A percentile compares a stretch with the other conserved stretches of the same genome.
These are phyloP conservation scores for Solanum hybrid DNA, from an alignment of 305 asterid species.

Conservation along the genomic window DNA sequence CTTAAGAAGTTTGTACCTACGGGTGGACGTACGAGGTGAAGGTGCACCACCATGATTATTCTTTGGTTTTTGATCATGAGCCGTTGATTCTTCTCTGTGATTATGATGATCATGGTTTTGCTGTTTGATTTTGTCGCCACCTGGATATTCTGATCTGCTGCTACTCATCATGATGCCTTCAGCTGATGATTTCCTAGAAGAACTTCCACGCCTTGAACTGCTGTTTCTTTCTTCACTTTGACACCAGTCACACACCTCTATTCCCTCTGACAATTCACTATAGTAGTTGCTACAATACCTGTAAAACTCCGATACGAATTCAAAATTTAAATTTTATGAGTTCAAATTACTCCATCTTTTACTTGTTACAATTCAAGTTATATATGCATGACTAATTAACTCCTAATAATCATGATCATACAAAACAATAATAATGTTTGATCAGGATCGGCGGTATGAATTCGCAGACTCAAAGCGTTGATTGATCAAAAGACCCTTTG, in stretches of 20 bases:
- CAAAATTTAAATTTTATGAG: background rate
- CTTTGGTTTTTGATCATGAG: slow-evolving; percentile 31
- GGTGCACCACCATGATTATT: slow-evolving; percentile 32
- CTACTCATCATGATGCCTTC: slow-evolving; percentile 4
- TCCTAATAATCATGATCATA: background rate
- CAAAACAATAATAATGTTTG: background rate
- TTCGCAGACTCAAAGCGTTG: background rate
- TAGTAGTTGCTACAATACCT: slow-evolving; percentile 89
- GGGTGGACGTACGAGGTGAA: slow-evolving; percentile 63
- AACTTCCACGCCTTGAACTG: slow-evolving; percentile 20
- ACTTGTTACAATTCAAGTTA: background rate
- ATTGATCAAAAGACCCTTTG: background rate
- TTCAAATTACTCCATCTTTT: too few relatives aligned
- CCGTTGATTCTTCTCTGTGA: slow-evolving; percentile 19
- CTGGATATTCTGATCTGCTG: slow-evolving; percentile 46
- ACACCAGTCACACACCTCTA: slow-evolving; percentile 79
- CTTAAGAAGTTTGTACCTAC: slow-evolving; percentile 96
- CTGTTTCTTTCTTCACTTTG: slow-evolving; percentile 48
- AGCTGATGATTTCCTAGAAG: slow-evolving; percentile 26
- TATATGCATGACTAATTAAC: background rate
- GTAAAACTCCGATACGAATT: background rate
- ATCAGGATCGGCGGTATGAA: background rate
- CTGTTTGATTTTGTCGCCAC: slow-evolving; percentile 58
- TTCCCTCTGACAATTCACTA: slow-evolving; percentile 43
- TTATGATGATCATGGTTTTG: slow-evolving; percentile 39